Conservation (phyloP, 305 asterid genomes). For the Fraxinus angustifolia region DNA sequence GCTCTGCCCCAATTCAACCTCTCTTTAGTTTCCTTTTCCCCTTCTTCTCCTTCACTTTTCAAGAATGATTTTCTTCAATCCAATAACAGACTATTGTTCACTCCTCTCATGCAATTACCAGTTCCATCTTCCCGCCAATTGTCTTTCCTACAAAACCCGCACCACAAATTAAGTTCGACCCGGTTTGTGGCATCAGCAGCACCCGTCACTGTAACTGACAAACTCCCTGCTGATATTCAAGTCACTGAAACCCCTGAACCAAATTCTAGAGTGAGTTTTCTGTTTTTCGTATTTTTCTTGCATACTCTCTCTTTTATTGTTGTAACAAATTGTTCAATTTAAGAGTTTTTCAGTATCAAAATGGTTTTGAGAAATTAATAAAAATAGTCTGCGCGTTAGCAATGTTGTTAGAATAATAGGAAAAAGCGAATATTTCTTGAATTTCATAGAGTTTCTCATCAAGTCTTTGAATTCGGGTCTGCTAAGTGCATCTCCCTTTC, state of each 20-base stretch:
- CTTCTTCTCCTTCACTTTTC: slow-evolving; percentile 25
- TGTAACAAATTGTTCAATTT: background rate
- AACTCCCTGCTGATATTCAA: slow-evolving; percentile 74
- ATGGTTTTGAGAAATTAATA: background rate
- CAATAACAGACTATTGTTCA: slow-evolving; percentile 25
- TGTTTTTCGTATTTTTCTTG: background rate
- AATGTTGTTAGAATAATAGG: background rate
- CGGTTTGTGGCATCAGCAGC: slow-evolving; percentile 43
- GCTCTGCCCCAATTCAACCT: slow-evolving; percentile 38
- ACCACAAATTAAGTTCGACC: slow-evolving; percentile 7
- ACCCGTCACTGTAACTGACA: slow-evolving; percentile 45
- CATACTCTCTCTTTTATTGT: background rate
- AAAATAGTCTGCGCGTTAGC: background rate
- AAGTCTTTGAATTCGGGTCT: background rate
- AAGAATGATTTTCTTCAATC: slow-evolving; percentile 27
- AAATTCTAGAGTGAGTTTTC: slow-evolving; percentile 60
- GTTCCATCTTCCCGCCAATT: slow-evolving; percentile 44
- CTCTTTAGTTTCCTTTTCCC: slow-evolving; percentile 30
- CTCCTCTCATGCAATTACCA: slow-evolving; percentile 25
- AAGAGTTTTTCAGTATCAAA: background rate
- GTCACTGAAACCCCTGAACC: slow-evolving; percentile 69
- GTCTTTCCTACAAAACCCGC: slow-evolving; percentile 15
- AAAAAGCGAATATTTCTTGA: background rate
- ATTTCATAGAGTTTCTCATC: background rate
- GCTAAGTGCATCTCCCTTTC: background rate